phyloP scores from a whole-genome alignment of 2,329 filamentous ascomycete genomes.

The Colletotrichum salicis region DNA sequence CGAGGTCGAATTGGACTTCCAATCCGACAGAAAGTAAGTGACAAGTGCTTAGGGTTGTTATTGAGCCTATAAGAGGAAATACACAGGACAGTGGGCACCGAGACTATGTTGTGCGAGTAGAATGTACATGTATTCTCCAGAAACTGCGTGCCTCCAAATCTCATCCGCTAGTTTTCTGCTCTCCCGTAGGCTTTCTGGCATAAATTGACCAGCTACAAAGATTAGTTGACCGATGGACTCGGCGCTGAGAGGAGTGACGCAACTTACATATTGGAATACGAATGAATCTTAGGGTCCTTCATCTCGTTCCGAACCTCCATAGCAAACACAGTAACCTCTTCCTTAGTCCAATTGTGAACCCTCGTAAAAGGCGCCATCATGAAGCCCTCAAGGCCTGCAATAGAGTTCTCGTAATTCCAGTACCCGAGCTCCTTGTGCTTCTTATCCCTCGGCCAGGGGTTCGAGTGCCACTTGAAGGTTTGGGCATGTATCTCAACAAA shows the following conservation, averaged over 20 bases:
- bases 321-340: conserved; percentile 44
- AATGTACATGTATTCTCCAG: no score
- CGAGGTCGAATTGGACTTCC: no score
- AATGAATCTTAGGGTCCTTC: conserved; percentile 43
- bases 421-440: conserved; percentile 47
- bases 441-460: conserved; percentile 47
- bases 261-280: conserved; percentile 42
- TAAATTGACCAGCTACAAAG: no score
- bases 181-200: no score
- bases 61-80: no score
- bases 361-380: conserved; percentile 43
- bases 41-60: no score
- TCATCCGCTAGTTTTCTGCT: no score
- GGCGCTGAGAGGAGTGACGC: neutral
- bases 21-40: no score
- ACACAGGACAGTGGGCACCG: no score
- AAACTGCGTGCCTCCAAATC: no score
- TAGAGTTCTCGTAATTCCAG: conserved; percentile 46
- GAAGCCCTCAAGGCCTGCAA: conserved; percentile 43
- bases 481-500: conserved; percentile 44
- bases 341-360: conserved; percentile 42
- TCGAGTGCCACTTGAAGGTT: conserved; percentile 43
- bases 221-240: no score
- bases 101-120: no score
- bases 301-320: conserved; percentile 44